Evolutionary conservation across 306 rosid species (phyloP).

Genomic region (Glycine latifolia): DNA sequence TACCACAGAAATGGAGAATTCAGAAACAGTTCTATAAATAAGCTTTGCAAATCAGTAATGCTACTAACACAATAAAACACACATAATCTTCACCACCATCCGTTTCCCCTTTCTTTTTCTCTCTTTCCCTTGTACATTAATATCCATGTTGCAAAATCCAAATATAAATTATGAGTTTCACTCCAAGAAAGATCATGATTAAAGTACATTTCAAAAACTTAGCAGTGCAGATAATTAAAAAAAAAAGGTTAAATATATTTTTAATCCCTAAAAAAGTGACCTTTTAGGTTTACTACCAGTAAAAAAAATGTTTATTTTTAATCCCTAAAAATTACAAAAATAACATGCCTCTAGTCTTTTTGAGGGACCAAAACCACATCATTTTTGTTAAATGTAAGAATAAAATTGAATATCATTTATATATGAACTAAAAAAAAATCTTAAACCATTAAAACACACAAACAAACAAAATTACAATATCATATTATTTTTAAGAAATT

Average conservation of each 20-base stretch:
- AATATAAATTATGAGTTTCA: background rate
- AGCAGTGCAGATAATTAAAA: background rate
- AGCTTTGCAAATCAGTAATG: constrained; percentile 9
- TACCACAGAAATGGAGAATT: background rate
- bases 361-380: background rate
- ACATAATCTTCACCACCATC: background rate
- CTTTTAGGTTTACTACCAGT: background rate
- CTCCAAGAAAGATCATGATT: background rate
- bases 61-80: background rate
- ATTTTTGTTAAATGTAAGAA: background rate
- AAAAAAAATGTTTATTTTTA: background rate
- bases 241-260: background rate
- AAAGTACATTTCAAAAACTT: background rate
- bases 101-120: background rate
- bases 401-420: background rate
- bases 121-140: background rate
- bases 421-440: background rate
- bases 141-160: background rate
- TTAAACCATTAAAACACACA: background rate
- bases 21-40: constrained; percentile 12
- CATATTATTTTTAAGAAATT: background rate
- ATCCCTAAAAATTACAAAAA: background rate
- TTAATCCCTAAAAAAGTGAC: background rate
- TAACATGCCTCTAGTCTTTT: background rate
- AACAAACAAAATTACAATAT: background rate